Evolutionary conservation across 2,329 filamentous ascomycete genomes (phyloP), one percentile per base, ranked within the genome.

Genomic region (Aspergillus costaricaensis): DNA sequence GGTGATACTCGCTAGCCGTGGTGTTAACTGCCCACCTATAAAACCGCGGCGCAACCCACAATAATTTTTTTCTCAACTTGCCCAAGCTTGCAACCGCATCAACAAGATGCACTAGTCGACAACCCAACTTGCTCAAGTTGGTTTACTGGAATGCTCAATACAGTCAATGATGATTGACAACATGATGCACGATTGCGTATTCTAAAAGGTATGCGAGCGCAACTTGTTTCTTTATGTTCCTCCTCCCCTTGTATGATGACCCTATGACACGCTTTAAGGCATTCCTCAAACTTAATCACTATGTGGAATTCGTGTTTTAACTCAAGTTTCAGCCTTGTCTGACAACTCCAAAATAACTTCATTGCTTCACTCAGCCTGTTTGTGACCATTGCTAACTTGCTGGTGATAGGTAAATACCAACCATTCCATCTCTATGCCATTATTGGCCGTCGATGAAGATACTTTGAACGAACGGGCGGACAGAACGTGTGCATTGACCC

Each of bases 241-340:
- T 60, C 48, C 59, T 63, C 60, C 64, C 65, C 62, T 79, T 79
- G 73, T 74, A 78, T 87, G 85, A 87, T 87, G 85, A 87, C 82
- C 75, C 76, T 76, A 80, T 77, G 85, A 87, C 85, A 85, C 75
- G 82, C 82, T 82, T 55, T 55, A 85, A 84, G 85, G 85, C 85
- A 87, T 87, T 87, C 85, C 85, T 87, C 85, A 83, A 83, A 80
- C 85, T 82, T 83, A 87, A 87, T 79, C 76, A 80, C 75, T 77
- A 82, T 87, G 85, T 86, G 82, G 85, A 87, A 84, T 81, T 80
- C 56, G 62, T 84, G 83, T 86, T 81, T 69, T 77, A 48, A 70
- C 75, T 80, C 75, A 85, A 88, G 85, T 87, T 87, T 87, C 85
- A 87, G 85, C 85, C 85, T 87, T 87, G 85, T 87, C 85, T 87